Conservation (phyloP, 2,329 filamentous ascomycete genomes). For the Coniochaeta hoffmannii region DNA sequence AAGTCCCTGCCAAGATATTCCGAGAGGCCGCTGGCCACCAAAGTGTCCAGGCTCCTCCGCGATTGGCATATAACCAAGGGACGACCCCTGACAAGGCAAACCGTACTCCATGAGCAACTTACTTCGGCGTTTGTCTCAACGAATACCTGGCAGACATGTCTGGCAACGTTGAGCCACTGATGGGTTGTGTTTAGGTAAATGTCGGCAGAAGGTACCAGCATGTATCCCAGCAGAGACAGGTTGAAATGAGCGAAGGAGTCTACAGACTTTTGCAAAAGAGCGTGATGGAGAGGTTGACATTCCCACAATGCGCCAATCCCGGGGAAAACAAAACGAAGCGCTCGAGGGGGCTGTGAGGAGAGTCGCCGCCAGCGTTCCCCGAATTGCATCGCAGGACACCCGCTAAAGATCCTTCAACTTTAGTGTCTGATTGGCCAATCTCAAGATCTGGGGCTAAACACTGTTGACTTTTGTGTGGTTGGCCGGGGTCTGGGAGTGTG, state of each 20-base stretch:
- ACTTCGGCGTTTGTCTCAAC: slow-evolving; percentile 24
- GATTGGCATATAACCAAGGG: neutral
- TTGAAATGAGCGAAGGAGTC: neutral
- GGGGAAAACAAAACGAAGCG: no score
- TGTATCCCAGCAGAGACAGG: neutral
- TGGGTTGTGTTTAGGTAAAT: neutral
- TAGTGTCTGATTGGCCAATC: neutral
- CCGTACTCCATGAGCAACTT: slow-evolving; percentile 6
- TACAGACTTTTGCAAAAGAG: neutral
- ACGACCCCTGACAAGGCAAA: neutral
- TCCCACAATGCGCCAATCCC: no score
- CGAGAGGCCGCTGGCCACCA: neutral
- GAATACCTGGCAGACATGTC: slow-evolving; percentile 23
- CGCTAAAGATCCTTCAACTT: neutral
- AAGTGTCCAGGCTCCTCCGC: neutral
- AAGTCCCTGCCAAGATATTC: neutral
- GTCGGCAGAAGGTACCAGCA: neutral
- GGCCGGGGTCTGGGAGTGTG: neutral
- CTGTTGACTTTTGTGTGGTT: neutral
- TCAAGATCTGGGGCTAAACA: neutral
- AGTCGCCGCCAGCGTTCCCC: no score
- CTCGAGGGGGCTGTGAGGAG: no score
- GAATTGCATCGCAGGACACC: neutral
- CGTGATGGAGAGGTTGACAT: neutral
- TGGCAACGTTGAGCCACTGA: neutral